Evolutionary conservation across 257 asterid genomes (phyloP), one percentile per base, ranked within the genome.

Genomic region (Coffea eugenioides): DNA sequence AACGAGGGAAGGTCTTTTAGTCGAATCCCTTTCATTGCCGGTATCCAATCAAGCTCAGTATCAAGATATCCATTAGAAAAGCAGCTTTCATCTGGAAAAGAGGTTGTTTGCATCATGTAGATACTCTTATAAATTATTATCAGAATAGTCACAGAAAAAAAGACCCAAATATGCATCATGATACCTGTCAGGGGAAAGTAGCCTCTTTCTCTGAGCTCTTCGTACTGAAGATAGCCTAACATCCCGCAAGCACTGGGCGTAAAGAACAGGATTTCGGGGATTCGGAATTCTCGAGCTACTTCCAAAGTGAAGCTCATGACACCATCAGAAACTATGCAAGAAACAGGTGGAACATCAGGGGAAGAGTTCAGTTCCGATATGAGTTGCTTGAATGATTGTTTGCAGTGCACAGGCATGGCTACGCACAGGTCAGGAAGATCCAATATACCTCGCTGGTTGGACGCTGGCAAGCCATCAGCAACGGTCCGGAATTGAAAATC

Each of bases 51-150:
- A 23, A 88, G 75, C 65, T 79, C 74, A 11, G 84, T 85, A 1
- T 88, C 88, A 25, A 86, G 87, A 83, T 77, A 88, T 69, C 92
- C 92, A 67, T 86, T 85, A 20, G 72, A 71, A 64, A 88, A 69
- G 75, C 54, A 81, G 79, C 88, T 85, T 51, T 85, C 86, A 86
- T 88, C 92, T 88, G 8, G 64, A 18, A 69, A 1, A 74, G 18
- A 3, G 46, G n/a, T 39, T 66, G 36, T 66, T 36, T 21, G 59
- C 45, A 70, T 21, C 43, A 75, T 15, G 52, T 57, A 71, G n/a
- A 41, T 4, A 31, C 4, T 73, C 43, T 9, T 45, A 23, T 31
- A 61, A 61, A 56, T 39, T 39, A 70, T 14, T 46, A 45, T 71
- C 16, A 1, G 43, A 21, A 23, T 39, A 72, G 11, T 5, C 2